A percentile compares a stretch with the other conserved stretches of the same genome.
Evolutionary conservation across 2,329 filamentous ascomycete species (phyloP).

Genomic region (Xylariaceae sp.): DNA sequence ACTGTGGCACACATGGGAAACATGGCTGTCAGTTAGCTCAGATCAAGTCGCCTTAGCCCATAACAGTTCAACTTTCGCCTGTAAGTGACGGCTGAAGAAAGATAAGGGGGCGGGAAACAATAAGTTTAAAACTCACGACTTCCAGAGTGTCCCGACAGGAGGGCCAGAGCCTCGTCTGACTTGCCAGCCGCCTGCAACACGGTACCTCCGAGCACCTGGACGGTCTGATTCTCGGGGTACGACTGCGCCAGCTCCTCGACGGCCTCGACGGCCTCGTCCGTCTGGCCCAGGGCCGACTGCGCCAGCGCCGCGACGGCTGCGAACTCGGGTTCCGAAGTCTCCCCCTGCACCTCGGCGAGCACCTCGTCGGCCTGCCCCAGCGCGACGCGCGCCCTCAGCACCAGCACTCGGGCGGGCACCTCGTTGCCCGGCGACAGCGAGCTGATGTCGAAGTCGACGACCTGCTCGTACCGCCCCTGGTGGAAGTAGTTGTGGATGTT

Average conservation of each 20-base stretch:
- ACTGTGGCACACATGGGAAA: too few relatives aligned
- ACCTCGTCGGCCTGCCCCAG: constrained; percentile 73
- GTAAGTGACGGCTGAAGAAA: too few relatives aligned
- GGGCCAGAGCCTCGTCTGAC: constrained; percentile 75
- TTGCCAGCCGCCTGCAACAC: constrained; percentile 74
- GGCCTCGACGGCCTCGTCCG: constrained; percentile 55
- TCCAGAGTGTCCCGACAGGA: constrained; percentile 79
- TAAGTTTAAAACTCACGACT: constrained; percentile 56
- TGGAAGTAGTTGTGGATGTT: constrained; percentile 68
- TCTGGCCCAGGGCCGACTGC: constrained; percentile 55
- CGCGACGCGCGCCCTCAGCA: constrained; percentile 77
- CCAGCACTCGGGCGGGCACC: constrained; percentile 69
- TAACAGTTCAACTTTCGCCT: too few relatives aligned
- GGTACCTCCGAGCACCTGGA: constrained; percentile 78
- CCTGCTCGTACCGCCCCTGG: constrained; percentile 79
- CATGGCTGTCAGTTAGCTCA: too few relatives aligned
- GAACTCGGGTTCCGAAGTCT: constrained; percentile 60
- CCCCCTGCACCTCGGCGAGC: constrained; percentile 60
- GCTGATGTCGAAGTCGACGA: constrained; percentile 78
- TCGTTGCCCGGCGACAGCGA: constrained; percentile 74
- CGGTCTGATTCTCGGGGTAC: constrained; percentile 66
- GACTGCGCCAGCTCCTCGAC: constrained; percentile 63
- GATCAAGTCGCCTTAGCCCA: too few relatives aligned
- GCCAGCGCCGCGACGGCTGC: constrained; percentile 73
- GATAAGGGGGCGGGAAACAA: neutral